These are phyloP conservation scores for Skeletonema potamos DNA, from an alignment of 108 stramenopile genomes.

Conservation along the genomic window DNA sequence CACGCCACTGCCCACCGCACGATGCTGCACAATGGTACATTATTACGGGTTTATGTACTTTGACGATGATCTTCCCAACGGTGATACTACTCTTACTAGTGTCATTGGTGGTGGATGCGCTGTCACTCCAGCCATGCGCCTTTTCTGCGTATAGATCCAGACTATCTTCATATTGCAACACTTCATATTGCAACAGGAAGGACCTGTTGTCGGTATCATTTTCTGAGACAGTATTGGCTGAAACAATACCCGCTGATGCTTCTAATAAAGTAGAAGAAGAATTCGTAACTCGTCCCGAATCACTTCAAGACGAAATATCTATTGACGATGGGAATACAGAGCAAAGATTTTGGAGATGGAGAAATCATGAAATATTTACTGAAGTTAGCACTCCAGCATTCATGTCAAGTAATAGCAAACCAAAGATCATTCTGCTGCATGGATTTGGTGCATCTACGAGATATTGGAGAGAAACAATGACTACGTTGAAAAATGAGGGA, in stretches of 20 bases:
- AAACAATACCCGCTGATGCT: too few species aligned
- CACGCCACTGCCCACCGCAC: too few species aligned
- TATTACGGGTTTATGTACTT: too few species aligned
- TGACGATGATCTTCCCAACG: neutral
- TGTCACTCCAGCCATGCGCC: neutral
- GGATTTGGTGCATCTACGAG: slow-evolving; percentile 68
- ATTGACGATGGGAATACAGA: neutral
- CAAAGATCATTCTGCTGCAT: slow-evolving; percentile 53
- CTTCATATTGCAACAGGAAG: neutral
- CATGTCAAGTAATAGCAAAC: slow-evolving; percentile 2
- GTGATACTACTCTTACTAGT: neutral
- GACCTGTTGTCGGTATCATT: neutral
- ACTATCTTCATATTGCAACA: neutral
- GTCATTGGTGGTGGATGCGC: neutral
- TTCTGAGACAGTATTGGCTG: neutral
- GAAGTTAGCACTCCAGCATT: slow-evolving; percentile 9
- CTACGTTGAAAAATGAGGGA: slow-evolving; percentile 36
- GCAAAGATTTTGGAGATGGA: slow-evolving; percentile 34
- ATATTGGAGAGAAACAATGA: slow-evolving; percentile 64
- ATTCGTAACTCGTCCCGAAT: neutral
- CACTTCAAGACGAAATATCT: neutral
- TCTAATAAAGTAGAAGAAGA: neutral
- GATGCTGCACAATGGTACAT: too few species aligned
- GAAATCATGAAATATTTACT: slow-evolving; percentile 30
- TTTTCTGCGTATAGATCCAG: neutral